Conservation (phyloP, 352 stramenopile genomes). For the Globisporangium splendens region DNA sequence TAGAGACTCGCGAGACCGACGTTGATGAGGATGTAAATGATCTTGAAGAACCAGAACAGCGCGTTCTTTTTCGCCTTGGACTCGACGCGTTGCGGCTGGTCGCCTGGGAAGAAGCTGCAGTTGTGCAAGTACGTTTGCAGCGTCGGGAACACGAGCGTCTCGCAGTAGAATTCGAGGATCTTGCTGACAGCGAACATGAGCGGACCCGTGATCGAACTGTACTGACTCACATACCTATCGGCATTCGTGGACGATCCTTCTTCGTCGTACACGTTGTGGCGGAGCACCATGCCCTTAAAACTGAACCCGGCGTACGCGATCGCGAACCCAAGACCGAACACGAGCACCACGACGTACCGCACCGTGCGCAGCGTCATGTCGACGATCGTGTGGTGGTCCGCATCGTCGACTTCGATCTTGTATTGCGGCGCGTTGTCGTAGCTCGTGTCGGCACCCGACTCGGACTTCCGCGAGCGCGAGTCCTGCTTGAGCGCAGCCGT, state of each 20-base stretch:
- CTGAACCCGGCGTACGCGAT: constrained; percentile 6
- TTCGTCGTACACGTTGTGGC: constrained; percentile 6
- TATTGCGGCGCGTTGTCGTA: constrained; percentile 1
- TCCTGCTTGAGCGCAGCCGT: background rate
- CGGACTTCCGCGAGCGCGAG: constrained; percentile 9
- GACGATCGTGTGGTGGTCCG: constrained; percentile 20
- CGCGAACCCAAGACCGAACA: constrained; percentile 14
- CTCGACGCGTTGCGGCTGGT: constrained; percentile 21
- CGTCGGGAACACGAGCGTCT: constrained; percentile 23
- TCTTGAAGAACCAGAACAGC: constrained; percentile 17
- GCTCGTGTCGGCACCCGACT: background rate
- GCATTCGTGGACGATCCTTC: constrained; percentile 13
- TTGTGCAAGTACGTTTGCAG: constrained; percentile 21
- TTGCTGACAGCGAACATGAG: constrained; percentile 18
- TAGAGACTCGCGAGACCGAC: constrained; percentile 22
- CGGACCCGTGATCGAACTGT: constrained; percentile 15
- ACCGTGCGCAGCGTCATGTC: constrained; percentile 20
- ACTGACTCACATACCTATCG: constrained; percentile 12
- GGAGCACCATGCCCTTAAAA: constrained; percentile 14
- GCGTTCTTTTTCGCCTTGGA: constrained; percentile 16
- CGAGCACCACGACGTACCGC: constrained; percentile 18
- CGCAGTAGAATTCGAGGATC: constrained; percentile 18
- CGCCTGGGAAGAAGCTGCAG: constrained; percentile 21
- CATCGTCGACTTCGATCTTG: constrained; percentile 12
- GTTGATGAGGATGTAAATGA: constrained; percentile 22